Conservation (phyloP, 2,329 filamentous ascomycete genomes). For the Colletotrichum sp. region DNA sequence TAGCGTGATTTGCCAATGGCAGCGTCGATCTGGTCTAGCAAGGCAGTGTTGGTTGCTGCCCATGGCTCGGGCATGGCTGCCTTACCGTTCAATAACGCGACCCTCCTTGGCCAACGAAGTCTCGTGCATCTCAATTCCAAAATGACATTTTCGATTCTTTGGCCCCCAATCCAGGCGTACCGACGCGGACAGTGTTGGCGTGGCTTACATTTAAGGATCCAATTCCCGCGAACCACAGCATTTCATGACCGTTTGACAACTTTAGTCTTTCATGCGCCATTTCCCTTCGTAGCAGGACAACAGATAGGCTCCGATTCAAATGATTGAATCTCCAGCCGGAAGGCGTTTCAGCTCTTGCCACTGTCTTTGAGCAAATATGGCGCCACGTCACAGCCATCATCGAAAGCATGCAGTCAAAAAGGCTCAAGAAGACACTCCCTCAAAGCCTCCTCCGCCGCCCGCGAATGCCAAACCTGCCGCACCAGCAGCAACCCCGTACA, state of each 20-base stretch:
- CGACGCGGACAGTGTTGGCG: fast-evolving
- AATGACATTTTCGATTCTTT: background rate
- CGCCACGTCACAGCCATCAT: background rate
- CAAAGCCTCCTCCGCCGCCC: background rate
- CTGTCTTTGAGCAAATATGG: background rate
- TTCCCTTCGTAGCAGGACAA: too few species aligned
- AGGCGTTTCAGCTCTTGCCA: background rate
- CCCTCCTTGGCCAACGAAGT: background rate
- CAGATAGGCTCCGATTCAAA: too few species aligned
- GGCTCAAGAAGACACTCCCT: background rate
- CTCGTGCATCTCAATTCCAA: background rate
- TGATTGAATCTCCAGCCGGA: background rate
- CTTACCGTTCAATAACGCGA: background rate
- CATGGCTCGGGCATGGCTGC: background rate
- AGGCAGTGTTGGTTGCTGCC: background rate
- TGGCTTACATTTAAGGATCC: fast-evolving
- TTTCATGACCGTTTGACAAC: too few species aligned
- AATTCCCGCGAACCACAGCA: too few species aligned
- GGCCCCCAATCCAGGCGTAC: fast-evolving
- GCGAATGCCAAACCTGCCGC: fast-evolving
- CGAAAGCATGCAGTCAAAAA: background rate
- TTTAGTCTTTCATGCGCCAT: too few species aligned
- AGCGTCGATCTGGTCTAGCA: background rate
- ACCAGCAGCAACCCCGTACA: background rate
- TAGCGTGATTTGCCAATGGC: background rate